phyloP scores from a whole-genome alignment of 2,329 filamentous ascomycete species.

The Aspergillus luchuensis region DNA sequence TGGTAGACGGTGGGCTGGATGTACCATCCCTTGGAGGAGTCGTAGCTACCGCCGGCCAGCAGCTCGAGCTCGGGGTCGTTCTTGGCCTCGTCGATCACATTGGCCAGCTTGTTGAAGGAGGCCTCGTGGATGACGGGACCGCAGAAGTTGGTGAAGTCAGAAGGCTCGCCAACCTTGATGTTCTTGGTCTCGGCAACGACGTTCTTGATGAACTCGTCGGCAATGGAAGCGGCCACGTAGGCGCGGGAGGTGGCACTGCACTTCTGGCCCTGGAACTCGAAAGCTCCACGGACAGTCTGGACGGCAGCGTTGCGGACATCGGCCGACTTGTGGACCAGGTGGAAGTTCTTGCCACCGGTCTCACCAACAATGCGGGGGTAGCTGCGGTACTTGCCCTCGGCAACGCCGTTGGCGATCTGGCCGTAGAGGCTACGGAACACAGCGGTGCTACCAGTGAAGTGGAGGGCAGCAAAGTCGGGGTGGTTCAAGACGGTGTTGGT shows the following conservation, averaged over 20 bases:
- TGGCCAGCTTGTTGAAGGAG: conserved; percentile 77
- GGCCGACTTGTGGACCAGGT: conserved; percentile 75
- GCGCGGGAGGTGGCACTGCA: conserved; percentile 81
- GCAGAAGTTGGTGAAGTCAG: conserved; percentile 75
- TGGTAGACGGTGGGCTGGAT: conserved; percentile 81
- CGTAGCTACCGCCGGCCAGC: conserved; percentile 74
- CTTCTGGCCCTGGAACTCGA: conserved; percentile 91
- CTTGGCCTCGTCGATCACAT: conserved; percentile 79
- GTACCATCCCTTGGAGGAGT: conserved; percentile 77
- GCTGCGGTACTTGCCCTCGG: conserved; percentile 76
- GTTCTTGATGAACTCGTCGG: conserved; percentile 69
- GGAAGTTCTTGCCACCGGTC: conserved; percentile 93
- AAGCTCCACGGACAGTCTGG: conserved; percentile 82
- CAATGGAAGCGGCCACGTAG: conserved; percentile 75
- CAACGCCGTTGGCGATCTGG: conserved; percentile 78
- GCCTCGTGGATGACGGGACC: conserved; percentile 82
- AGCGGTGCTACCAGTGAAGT: conserved; percentile 90
- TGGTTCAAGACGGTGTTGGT: conserved; percentile 76
- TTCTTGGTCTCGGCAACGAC: conserved; percentile 69
- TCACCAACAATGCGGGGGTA: conserved; percentile 90
- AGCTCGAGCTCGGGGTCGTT: conserved; percentile 71
- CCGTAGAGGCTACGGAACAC: conserved; percentile 90
- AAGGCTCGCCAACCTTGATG: conserved; percentile 71
- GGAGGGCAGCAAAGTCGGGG: conserved; percentile 81
- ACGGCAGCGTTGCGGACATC: conserved; percentile 77